Percentiles rank a stretch among this genome's conserved stretches.
These are phyloP conservation scores for Nectriaceae sp. DNA, from an alignment of 2,329 filamentous ascomycete species.

Conservation along the genomic window DNA sequence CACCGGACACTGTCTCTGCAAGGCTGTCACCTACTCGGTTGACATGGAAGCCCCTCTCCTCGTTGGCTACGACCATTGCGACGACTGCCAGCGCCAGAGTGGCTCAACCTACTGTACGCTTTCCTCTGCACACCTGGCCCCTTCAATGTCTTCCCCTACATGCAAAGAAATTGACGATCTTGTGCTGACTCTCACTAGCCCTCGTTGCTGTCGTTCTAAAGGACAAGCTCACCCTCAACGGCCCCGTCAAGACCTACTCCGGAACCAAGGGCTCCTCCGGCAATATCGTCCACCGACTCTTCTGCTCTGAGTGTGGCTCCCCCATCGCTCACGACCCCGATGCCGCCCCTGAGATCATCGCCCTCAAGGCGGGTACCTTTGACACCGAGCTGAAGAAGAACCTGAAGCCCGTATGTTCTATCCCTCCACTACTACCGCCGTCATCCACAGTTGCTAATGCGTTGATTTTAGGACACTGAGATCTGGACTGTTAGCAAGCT, in stretches of 20 bases:
- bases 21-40: conserved; percentile 68
- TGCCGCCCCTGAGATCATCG: conserved; percentile 69
- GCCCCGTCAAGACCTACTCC: conserved; percentile 65
- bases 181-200: conserved; percentile 41
- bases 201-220: conserved; percentile 68
- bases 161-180: background rate
- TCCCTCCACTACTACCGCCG: background rate
- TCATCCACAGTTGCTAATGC: conserved; percentile 10
- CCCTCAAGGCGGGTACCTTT: conserved; percentile 67
- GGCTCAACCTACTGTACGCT: conserved; percentile 68
- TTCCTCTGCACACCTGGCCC: background rate
- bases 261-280: conserved; percentile 59
- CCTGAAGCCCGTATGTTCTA: conserved; percentile 59
- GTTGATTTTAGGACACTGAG: conserved; percentile 59
- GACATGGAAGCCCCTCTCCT: conserved; percentile 53
- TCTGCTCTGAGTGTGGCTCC: conserved; percentile 69
- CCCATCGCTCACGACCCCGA: conserved; percentile 72
- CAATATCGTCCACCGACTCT: conserved; percentile 65
- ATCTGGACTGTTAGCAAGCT: conserved; percentile 72
- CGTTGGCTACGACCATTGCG: conserved; percentile 71
- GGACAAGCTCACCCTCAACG: conserved; percentile 63
- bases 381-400: conserved; percentile 66
- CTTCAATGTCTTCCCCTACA: no score
- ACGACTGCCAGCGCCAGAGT: conserved; percentile 71
- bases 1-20: conserved; percentile 71